A percentile compares a stretch with the other conserved stretches of the same genome.
Conservation (phyloP, 2,329 filamentous ascomycete species). For the Macrophomina pseudophaseolina region DNA sequence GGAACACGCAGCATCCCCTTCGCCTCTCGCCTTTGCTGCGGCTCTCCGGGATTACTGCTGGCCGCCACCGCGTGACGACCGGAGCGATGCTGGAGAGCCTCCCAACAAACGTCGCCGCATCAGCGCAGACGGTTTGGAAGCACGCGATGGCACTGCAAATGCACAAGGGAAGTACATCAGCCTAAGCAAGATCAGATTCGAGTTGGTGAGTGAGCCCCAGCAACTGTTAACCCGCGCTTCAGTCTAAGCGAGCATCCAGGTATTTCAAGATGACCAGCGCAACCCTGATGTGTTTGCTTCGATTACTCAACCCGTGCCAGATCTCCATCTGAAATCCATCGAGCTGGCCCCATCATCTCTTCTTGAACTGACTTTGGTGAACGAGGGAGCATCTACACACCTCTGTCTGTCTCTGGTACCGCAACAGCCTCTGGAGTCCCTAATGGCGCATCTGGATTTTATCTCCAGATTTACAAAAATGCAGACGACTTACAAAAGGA, state of each 20-base stretch:
- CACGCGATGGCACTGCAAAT: neutral
- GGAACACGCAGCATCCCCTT: neutral
- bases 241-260: neutral
- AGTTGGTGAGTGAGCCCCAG: neutral
- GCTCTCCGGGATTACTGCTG: slow-evolving; percentile 8
- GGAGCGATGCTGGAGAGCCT: neutral
- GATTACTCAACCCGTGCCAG: neutral
- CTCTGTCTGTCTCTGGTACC: neutral
- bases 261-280: neutral
- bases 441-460: neutral
- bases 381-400: neutral
- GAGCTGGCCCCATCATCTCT: neutral
- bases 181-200: neutral
- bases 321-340: neutral
- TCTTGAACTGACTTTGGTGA: neutral
- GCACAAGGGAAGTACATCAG: neutral
- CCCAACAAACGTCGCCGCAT: slow-evolving; percentile 17
- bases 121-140: neutral
- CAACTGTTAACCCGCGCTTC: neutral
- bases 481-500: neutral
- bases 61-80: slow-evolving; percentile 5
- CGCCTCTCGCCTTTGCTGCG: neutral
- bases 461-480: neutral
- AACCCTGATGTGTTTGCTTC: neutral
- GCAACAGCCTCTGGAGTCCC: neutral